Conservation (phyloP, 805 yeast species). For the Wickerhamomyces rabaulensis region DNA sequence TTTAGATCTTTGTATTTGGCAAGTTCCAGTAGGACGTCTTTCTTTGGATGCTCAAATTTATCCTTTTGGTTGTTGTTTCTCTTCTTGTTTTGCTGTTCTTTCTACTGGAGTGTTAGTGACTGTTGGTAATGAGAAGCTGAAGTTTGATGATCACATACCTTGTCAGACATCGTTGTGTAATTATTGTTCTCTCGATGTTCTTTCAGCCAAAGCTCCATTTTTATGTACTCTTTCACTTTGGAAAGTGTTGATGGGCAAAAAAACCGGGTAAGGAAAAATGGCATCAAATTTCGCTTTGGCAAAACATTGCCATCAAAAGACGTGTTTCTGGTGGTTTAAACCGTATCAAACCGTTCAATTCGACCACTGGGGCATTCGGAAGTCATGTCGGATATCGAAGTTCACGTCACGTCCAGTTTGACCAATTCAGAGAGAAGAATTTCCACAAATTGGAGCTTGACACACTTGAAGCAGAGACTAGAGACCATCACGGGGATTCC, state of each 20-base stretch:
- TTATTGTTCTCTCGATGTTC: not conserved
- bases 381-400: constrained; percentile 35
- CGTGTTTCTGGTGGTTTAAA: not conserved
- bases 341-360: not conserved
- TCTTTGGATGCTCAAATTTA: constrained; percentile 68
- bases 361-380: not conserved
- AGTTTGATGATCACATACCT: no score
- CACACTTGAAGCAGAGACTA: constrained; percentile 45
- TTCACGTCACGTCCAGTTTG: constrained; percentile 57
- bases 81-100: constrained; percentile 3
- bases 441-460: constrained; percentile 55
- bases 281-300: not conserved
- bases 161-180: constrained; percentile 5
- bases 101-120: not conserved
- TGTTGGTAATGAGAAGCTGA: no score
- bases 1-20: constrained; percentile 67
- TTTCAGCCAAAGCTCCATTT: not conserved
- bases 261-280: not conserved
- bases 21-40: constrained; percentile 83
- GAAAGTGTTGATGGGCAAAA: not conserved
- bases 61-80: constrained; percentile 21
- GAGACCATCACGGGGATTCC: constrained; percentile 75
- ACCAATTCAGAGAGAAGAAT: constrained; percentile 68
- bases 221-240: not conserved
- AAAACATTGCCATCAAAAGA: not conserved